Percentiles rank a stretch among this genome's conserved stretches.
Evolutionary conservation across 1,284 basidiomycete genomes (phyloP).

Genomic region (Dichomitus squalens): DNA sequence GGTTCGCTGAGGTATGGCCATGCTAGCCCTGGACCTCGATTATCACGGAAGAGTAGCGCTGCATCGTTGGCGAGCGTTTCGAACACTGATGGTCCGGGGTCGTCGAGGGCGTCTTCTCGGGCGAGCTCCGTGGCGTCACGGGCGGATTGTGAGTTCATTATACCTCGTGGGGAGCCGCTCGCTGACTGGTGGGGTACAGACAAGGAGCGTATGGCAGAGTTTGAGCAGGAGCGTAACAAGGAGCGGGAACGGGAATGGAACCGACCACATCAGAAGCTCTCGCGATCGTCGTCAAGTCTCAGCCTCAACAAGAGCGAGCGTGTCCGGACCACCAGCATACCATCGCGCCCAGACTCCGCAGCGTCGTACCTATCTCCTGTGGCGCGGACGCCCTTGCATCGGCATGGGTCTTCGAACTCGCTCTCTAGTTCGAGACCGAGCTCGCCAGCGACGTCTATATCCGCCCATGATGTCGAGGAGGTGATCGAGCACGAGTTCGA

Average conservation of each 20-base stretch:
- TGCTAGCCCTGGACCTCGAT: conserved; percentile 23
- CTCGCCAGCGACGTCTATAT: conserved; percentile 27
- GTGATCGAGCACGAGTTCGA: conserved; percentile 38
- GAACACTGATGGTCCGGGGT: conserved; percentile 36
- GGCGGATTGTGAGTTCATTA: conserved; percentile 44
- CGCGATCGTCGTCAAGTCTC: conserved; percentile 31
- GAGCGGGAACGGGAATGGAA: conserved; percentile 62
- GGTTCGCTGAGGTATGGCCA: conserved; percentile 17
- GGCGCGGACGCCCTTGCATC: conserved; percentile 13
- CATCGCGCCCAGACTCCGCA: conserved; percentile 31
- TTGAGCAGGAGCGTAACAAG: conserved; percentile 43
- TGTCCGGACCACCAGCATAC: conserved; percentile 28
- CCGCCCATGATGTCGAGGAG: conserved; percentile 19
- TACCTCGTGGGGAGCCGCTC: neutral
- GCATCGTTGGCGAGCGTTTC: conserved; percentile 39
- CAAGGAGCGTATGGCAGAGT: conserved; percentile 44
- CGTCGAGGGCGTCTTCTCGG: conserved; percentile 36
- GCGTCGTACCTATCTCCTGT: conserved; percentile 25
- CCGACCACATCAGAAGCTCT: conserved; percentile 40
- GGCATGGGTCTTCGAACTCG: conserved; percentile 26
- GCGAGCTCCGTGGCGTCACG: conserved; percentile 49
- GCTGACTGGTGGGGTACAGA: conserved; percentile 34
- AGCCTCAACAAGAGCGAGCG: conserved; percentile 29
- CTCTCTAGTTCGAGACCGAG: conserved; percentile 22
- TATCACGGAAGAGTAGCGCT: conserved; percentile 37